Percentiles rank a stretch among this genome's conserved stretches.
These are phyloP conservation scores for Penicillium brasilianum DNA, from an alignment of 2,329 filamentous ascomycete species.

Conservation along the genomic window DNA sequence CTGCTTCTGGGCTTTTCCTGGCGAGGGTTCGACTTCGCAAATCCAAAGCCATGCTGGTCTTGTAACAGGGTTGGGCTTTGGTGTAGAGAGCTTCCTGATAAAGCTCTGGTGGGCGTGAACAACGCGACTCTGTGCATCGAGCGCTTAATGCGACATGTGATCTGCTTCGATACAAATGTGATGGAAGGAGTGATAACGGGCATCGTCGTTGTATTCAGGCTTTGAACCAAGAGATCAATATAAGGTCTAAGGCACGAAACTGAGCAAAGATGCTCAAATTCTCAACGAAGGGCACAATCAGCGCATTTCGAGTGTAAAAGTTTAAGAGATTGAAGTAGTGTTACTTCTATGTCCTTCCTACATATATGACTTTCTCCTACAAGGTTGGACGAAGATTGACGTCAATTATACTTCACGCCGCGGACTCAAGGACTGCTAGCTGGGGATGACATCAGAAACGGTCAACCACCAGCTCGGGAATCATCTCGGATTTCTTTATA, in stretches of 20 bases:
- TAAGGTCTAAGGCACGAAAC: neutral
- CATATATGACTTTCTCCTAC: neutral
- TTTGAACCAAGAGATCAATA: neutral
- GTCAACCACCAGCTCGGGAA: neutral
- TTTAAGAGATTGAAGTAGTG: too few species aligned
- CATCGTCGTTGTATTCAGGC: constrained; percentile 14
- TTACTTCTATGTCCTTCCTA: neutral
- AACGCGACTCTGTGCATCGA: constrained; percentile 17
- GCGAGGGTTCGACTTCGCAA: constrained; percentile 56
- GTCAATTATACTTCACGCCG: constrained; percentile 29
- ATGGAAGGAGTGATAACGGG: constrained; percentile 9
- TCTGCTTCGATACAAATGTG: constrained; percentile 9
- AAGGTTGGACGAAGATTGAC: constrained; percentile 24
- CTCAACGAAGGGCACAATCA: neutral
- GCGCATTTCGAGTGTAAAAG: neutral
- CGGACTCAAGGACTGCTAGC: neutral
- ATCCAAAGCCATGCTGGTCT: constrained; percentile 58
- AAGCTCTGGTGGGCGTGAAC: constrained; percentile 13
- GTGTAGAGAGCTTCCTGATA: constrained; percentile 27
- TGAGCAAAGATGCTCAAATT: neutral
- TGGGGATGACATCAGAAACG: constrained; percentile 5
- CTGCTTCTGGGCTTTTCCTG: constrained; percentile 56
- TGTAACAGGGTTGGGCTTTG: constrained; percentile 49
- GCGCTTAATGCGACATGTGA: constrained; percentile 10
- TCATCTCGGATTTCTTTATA: too few species aligned